Percentiles rank a stretch among this genome's conserved stretches.
Conservation (phyloP, 192 early-diverging fungal genomes). For the Rhizophagus sp. region DNA sequence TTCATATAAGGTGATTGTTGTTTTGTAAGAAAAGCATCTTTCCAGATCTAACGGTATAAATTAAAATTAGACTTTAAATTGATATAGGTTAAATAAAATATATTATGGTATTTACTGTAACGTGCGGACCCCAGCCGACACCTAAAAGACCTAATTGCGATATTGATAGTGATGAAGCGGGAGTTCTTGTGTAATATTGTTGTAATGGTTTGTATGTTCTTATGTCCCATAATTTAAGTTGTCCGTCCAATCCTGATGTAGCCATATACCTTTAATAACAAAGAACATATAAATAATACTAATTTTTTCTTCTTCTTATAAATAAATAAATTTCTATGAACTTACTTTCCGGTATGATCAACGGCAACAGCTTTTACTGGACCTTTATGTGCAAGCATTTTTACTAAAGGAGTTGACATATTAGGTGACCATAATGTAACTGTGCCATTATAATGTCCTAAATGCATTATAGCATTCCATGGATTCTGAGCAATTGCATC, state of each 20-base stretch:
- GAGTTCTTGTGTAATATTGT: slow-evolving; percentile 74
- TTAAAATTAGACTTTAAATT: not conserved
- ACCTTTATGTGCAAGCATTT: slow-evolving; percentile 91
- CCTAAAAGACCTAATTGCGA: slow-evolving; percentile 83
- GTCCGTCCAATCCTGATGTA: slow-evolving; percentile 87
- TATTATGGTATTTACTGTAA: slow-evolving; percentile 49
- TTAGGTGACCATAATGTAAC: slow-evolving; percentile 93
- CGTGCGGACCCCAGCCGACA: slow-evolving; percentile 78
- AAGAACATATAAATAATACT: not conserved
- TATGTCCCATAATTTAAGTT: slow-evolving; percentile 93
- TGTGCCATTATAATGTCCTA: slow-evolving; percentile 86
- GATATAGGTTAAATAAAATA: slow-evolving; percentile 1
- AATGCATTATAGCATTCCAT: slow-evolving; percentile 84
- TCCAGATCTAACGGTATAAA: slow-evolving; percentile 68
- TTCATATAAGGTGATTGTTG: slow-evolving; percentile 87
- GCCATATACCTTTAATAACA: slow-evolving; percentile 72
- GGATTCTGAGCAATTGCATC: slow-evolving; percentile 90
- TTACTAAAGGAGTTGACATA: slow-evolving; percentile 82
- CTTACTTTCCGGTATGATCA: slow-evolving; percentile 58
- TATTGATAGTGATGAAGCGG: slow-evolving; percentile 79
- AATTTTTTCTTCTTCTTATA: not conserved
- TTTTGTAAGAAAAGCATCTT: slow-evolving; percentile 76
- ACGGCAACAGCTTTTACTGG: slow-evolving; percentile 85
- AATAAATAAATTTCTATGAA: not conserved
- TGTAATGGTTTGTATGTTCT: slow-evolving; percentile 79